Conservation (phyloP, 768 basidiomycete species). For the Stropharia rugosoannulata region DNA sequence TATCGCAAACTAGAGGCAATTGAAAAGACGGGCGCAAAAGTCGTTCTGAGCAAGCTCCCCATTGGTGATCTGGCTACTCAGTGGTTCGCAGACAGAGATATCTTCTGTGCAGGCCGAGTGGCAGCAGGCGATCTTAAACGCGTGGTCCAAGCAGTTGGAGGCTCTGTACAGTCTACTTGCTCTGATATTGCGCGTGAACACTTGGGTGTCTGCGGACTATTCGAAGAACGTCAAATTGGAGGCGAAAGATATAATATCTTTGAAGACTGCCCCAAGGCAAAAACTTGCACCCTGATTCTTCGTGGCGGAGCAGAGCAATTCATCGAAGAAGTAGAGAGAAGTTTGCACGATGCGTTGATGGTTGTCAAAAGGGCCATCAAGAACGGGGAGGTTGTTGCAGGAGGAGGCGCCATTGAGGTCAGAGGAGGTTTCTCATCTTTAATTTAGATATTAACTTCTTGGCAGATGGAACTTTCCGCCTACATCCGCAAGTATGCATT, state of each 20-base stretch:
- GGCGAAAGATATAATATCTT: slow-evolving; percentile 97
- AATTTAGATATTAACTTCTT: background rate
- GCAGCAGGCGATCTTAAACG: slow-evolving; percentile 86
- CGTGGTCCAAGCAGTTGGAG: slow-evolving; percentile 95
- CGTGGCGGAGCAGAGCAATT: slow-evolving; percentile 98
- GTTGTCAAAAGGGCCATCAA: slow-evolving; percentile 97
- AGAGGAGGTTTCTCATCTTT: slow-evolving; percentile 7
- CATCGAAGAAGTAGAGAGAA: slow-evolving; percentile 96
- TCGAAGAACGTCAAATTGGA: slow-evolving; percentile 95
- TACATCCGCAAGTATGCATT: slow-evolving; percentile 88
- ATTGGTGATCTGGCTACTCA: slow-evolving; percentile 99
- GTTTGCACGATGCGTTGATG: slow-evolving; percentile 98
- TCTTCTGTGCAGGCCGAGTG: slow-evolving; percentile 98
- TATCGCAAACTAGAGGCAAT: slow-evolving; percentile 96
- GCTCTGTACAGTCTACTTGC: slow-evolving; percentile 92
- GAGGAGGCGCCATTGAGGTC: slow-evolving; percentile 97
- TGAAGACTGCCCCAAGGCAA: slow-evolving; percentile 88
- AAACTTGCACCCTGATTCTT: slow-evolving; percentile 92
- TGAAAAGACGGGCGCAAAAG: slow-evolving; percentile 93
- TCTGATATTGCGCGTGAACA: slow-evolving; percentile 89
- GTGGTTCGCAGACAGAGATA: slow-evolving; percentile 98
- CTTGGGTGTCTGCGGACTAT: slow-evolving; percentile 89
- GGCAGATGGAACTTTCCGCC: slow-evolving; percentile 96
- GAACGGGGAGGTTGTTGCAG: slow-evolving; percentile 95
- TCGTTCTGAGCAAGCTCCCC: slow-evolving; percentile 96